Conservation (phyloP, 2,329 filamentous ascomycete species). For the Fusarium hostae region DNA sequence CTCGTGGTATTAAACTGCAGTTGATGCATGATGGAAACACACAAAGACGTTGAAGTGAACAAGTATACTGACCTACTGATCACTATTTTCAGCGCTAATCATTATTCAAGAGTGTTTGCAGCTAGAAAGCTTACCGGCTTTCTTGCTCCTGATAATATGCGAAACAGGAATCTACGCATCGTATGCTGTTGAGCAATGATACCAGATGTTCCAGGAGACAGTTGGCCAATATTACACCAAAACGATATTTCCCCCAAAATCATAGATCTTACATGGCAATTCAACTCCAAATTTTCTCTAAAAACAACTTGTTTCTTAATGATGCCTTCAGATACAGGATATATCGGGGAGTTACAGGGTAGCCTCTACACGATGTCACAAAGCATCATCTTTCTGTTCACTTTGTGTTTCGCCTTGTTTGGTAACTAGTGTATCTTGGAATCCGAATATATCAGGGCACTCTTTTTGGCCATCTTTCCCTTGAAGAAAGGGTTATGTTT, state of each 20-base stretch:
- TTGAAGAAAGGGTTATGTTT: no score
- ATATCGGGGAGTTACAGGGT: background rate
- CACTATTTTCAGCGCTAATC: background rate
- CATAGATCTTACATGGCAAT: no score
- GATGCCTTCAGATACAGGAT: background rate
- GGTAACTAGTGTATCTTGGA: background rate
- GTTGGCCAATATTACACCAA: background rate
- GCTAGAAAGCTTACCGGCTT: no score
- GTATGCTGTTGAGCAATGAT: background rate
- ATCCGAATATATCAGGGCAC: background rate
- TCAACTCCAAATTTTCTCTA: no score
- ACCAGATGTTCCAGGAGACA: background rate
- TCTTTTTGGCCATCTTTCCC: background rate
- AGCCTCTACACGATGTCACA: background rate
- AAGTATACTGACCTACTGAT: background rate
- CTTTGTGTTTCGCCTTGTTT: background rate
- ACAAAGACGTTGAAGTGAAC: background rate
- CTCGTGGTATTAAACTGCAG: background rate
- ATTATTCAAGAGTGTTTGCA: background rate
- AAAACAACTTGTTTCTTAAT: no score
- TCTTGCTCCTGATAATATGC: background rate
- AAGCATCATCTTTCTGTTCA: background rate
- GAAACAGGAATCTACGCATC: background rate
- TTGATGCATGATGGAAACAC: background rate
- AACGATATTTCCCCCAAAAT: accelerated